Percentiles rank a stretch among this genome's conserved stretches.
These are phyloP conservation scores for Leucosporidium creatinivorum DNA, from an alignment of 768 basidiomycete genomes.

Conservation along the genomic window DNA sequence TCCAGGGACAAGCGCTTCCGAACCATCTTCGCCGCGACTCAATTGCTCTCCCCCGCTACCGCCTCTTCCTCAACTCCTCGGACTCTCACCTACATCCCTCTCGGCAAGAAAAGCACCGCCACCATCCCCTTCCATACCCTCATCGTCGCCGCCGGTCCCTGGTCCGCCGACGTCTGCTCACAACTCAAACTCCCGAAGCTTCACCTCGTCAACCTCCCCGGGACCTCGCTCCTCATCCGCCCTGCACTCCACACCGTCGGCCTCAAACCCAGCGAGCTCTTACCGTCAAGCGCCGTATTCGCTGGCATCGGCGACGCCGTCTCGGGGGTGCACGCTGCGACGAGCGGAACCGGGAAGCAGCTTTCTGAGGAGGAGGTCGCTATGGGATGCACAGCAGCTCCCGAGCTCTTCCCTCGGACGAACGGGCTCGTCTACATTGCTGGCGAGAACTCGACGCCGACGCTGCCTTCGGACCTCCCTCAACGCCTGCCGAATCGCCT, in stretches of 20 bases:
- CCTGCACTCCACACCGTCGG: neutral
- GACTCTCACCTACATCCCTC: neutral
- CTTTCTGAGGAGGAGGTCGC: conserved; percentile 13
- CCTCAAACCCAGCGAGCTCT: neutral
- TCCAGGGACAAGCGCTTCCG: neutral
- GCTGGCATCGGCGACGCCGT: conserved; percentile 19
- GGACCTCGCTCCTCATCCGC: conserved; percentile 27
- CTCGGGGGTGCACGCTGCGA: conserved; percentile 20
- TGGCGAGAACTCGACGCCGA: conserved; percentile 30
- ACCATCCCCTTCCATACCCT: conserved; percentile 40
- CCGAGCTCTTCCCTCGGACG: conserved; percentile 20
- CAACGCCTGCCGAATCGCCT: conserved; percentile 14
- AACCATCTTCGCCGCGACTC: conserved; percentile 2
- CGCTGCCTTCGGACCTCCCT: neutral
- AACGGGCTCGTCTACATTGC: conserved; percentile 24
- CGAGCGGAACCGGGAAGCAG: conserved; percentile 10
- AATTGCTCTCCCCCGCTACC: neutral
- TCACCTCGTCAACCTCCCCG: conserved; percentile 25
- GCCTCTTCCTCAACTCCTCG: neutral
- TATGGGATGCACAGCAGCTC: conserved; percentile 18
- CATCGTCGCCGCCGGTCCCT: conserved; percentile 44
- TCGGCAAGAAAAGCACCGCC: neutral
- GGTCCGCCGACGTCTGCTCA: conserved; percentile 38
- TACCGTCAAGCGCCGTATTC: conserved; percentile 23
- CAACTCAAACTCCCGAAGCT: conserved; percentile 8